Evolutionary conservation across 768 basidiomycete genomes (phyloP).

Genomic region (Lepiota venenata): DNA sequence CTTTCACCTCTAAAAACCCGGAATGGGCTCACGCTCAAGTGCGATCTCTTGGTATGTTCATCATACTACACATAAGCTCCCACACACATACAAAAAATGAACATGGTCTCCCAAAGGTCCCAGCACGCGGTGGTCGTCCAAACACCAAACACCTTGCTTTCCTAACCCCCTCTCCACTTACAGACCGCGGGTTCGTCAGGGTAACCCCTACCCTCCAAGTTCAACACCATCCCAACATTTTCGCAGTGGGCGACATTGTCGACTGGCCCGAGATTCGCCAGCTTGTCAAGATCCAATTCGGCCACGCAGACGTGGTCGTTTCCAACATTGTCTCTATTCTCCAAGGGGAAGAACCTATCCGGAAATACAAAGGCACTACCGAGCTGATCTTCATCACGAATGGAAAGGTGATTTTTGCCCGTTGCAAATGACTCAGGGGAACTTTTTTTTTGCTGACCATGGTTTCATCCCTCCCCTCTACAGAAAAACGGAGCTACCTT

Average conservation of each 20-base stretch:
- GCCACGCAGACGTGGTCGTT: constrained; percentile 40
- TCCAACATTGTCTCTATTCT: constrained; percentile 42
- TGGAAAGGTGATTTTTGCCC: constrained; percentile 21
- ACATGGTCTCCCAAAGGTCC: constrained; percentile 18
- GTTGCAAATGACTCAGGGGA: too few species aligned
- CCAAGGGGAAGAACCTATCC: constrained; percentile 25
- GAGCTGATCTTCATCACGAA: constrained; percentile 23
- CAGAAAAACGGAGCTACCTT: constrained; percentile 21
- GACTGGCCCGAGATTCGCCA: constrained; percentile 56
- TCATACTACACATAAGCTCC: too few species aligned
- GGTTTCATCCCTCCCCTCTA: too few species aligned
- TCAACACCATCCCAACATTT: constrained; percentile 41
- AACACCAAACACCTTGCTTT: constrained; percentile 41
- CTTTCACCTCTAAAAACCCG: constrained; percentile 18
- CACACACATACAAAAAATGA: too few species aligned
- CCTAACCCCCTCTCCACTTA: constrained; percentile 29
- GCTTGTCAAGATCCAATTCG: constrained; percentile 34
- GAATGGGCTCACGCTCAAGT: constrained; percentile 23
- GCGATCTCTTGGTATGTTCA: constrained; percentile 23
- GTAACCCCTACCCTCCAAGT: constrained; percentile 52
- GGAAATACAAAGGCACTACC: constrained; percentile 19
- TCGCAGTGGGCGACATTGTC: constrained; percentile 56
- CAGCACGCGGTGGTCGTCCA: constrained; percentile 34
- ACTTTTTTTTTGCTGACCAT: not conserved
- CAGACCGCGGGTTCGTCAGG: constrained; percentile 35